Evolutionary conservation across 1,284 basidiomycete species (phyloP), one percentile per base, ranked within the genome.

Genomic region (Ganoderma resinaceum): DNA sequence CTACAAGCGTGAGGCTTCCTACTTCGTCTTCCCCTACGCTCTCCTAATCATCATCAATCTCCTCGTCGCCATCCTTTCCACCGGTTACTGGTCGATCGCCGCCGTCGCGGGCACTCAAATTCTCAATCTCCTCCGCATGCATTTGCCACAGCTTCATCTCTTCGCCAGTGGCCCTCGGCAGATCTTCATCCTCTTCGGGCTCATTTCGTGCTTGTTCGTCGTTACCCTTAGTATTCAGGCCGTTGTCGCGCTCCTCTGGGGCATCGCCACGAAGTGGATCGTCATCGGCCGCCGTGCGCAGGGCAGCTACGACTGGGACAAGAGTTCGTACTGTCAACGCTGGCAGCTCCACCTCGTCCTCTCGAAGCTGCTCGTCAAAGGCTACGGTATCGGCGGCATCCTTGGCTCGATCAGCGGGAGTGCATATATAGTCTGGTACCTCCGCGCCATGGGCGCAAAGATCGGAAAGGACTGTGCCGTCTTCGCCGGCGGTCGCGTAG

Each of bases 51-150:
- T 73, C 37, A 78, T 82, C 72, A 81, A 83, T 49, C 11, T 71
- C 40, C 23, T 31, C 62, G 70, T 73, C 65, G 67, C 72, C 16
- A 61, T 73, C 38, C 67, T 78, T 20, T 81, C 80, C 35, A 80
- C 83, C 0, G 76, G 79, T 5, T 85, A 82, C 74, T 84, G 83
- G 83, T 82, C 83, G 26, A 78, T 82, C 68, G 78, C 76, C 57
- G 80, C 82, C 11, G 81, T 84, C 59, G 71, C 75, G 23, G 80
- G 81, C 26, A 82, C 82, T 1, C 82, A 82, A 65, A 61, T 83
- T 7, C 79, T 85, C 18, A 79, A 77, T 20, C 78, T 77, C 38
- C 71, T 79, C 26, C 76, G 80, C 46, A 73, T 80, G 40, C 79
- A 82, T 66, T 70, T 81, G 12, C 73, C 71, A 16, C 66, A 76